A percentile compares a stretch with the other conserved stretches of the same genome.
These are phyloP conservation scores for Melampsora americana DNA, from an alignment of 1,284 basidiomycete species.

Conservation along the genomic window DNA sequence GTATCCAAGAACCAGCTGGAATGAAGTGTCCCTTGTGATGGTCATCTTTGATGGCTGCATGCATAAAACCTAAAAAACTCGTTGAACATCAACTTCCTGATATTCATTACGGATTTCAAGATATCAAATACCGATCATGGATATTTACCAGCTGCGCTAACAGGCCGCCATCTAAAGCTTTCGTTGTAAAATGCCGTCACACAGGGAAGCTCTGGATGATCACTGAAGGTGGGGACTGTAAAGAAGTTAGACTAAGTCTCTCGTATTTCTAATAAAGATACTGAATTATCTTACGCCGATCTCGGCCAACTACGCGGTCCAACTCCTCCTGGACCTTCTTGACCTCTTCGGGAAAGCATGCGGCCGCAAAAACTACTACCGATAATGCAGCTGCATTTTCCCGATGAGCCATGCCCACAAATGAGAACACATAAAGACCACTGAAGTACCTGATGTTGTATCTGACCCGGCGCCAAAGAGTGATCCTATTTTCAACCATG, in stretches of 20 bases:
- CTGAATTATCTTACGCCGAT: slow-evolving; percentile 15
- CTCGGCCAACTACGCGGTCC: slow-evolving; percentile 54
- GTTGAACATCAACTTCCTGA: slow-evolving; percentile 5
- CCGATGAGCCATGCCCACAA: slow-evolving; percentile 1
- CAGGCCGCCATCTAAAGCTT: slow-evolving; percentile 65
- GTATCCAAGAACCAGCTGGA: slow-evolving; percentile 46
- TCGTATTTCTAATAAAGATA: background rate
- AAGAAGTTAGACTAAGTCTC: background rate
- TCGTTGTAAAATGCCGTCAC: slow-evolving; percentile 65
- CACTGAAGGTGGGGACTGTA: slow-evolving; percentile 55
- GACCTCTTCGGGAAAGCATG: slow-evolving; percentile 62
- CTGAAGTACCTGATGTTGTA: slow-evolving; percentile 32
- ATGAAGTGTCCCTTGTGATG: slow-evolving; percentile 46
- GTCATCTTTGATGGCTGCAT: slow-evolving; percentile 38
- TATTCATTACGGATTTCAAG: background rate
- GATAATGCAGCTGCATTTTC: slow-evolving; percentile 63
- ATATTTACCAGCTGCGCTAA: slow-evolving; percentile 44
- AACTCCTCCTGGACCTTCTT: slow-evolving; percentile 63
- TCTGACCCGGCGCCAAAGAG: slow-evolving; percentile 40
- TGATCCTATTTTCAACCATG: slow-evolving; percentile 11
- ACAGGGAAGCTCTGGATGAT: slow-evolving; percentile 60
- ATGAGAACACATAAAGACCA: background rate
- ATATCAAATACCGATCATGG: background rate
- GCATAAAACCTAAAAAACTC: slow-evolving; percentile 27
- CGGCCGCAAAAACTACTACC: slow-evolving; percentile 64